Evolutionary conservation across 2,329 filamentous ascomycete species (phyloP).

Genomic region (Talaromyces sp.): DNA sequence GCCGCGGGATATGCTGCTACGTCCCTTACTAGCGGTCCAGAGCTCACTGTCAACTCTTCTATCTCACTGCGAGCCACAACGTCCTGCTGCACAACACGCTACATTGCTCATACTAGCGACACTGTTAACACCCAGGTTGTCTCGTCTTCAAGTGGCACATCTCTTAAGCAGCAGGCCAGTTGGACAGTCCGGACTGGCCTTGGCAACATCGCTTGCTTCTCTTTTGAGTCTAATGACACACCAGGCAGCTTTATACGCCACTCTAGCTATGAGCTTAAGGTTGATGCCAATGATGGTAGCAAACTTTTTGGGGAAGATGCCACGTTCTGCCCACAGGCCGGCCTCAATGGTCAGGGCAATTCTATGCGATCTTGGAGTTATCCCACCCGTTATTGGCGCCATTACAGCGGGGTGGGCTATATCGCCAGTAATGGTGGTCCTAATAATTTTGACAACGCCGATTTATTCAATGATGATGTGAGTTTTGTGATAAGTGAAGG

Average conservation of each 20-base stretch:
- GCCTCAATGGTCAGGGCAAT: conserved; percentile 46
- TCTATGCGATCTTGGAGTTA: conserved; percentile 55
- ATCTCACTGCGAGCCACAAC: conserved; percentile 54
- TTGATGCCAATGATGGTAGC: conserved; percentile 48
- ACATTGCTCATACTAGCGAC: conserved; percentile 48
- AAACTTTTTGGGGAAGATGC: conserved; percentile 57
- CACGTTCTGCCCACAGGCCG: conserved; percentile 54
- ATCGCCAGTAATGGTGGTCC: conserved; percentile 51
- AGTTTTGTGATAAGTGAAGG: conserved; percentile 44
- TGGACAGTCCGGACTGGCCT: conserved; percentile 53
- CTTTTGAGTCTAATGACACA: conserved; percentile 55
- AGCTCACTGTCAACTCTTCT: conserved; percentile 37
- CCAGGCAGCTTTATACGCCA: conserved; percentile 56
- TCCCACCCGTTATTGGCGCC: conserved; percentile 54
- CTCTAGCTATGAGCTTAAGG: conserved; percentile 45
- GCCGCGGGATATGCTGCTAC: conserved; percentile 49
- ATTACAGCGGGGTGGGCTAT: conserved; percentile 45
- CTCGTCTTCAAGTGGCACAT: conserved; percentile 43
- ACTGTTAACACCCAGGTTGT: conserved; percentile 52
- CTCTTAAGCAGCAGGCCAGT: conserved; percentile 48
- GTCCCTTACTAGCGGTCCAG: conserved; percentile 2
- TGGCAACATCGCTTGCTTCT: conserved; percentile 52
- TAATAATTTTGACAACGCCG: conserved; percentile 47
- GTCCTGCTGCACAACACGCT: conserved; percentile 47
- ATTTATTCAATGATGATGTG: conserved; percentile 49